A percentile compares a stretch with the other conserved stretches of the same genome.
Evolutionary conservation across 2,329 filamentous ascomycete species (phyloP).

Genomic region (Xylariales sp.): DNA sequence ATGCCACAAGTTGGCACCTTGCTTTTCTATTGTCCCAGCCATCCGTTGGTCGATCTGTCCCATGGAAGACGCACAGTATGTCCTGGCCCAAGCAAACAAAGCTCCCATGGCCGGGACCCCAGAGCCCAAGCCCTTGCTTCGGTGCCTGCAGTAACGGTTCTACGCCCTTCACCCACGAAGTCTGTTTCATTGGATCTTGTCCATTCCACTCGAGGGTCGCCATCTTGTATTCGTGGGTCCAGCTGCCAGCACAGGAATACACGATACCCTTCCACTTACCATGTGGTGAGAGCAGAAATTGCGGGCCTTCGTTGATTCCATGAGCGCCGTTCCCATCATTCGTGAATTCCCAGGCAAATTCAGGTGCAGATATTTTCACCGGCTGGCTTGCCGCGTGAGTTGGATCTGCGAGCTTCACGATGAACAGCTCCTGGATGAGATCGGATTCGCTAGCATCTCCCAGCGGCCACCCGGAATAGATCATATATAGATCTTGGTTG

Average conservation of each 20-base stretch:
- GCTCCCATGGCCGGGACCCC: slow-evolving; percentile 25
- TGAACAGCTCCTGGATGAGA: slow-evolving; percentile 23
- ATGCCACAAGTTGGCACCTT: slow-evolving; percentile 21
- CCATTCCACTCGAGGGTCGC: slow-evolving; percentile 21
- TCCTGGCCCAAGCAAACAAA: slow-evolving; percentile 16
- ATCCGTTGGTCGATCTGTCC: slow-evolving; percentile 21
- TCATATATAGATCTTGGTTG: slow-evolving; percentile 20
- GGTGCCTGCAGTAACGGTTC: slow-evolving; percentile 19
- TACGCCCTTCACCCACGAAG: slow-evolving; percentile 21
- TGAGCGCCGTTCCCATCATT: slow-evolving; percentile 20
- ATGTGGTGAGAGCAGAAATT: slow-evolving; percentile 23
- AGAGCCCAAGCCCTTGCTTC: slow-evolving; percentile 13
- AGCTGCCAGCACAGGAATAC: slow-evolving; percentile 25
- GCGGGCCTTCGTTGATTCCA: slow-evolving; percentile 28
- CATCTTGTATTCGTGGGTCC: slow-evolving; percentile 29
- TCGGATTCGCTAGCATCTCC: slow-evolving; percentile 14
- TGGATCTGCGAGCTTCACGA: slow-evolving; percentile 20
- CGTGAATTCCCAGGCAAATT: slow-evolving; percentile 24
- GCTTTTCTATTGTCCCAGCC: slow-evolving; percentile 24
- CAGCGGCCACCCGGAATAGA: slow-evolving; percentile 26
- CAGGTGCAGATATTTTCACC: slow-evolving; percentile 16
- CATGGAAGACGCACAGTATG: slow-evolving; percentile 24
- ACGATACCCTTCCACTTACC: slow-evolving; percentile 23
- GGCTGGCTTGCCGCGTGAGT: slow-evolving; percentile 15
- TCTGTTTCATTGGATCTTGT: slow-evolving; percentile 21